Base-by-base conservation (phyloP, 2,329 filamentous ascomycete genomes). In the Curvularia spicifera region DNA sequence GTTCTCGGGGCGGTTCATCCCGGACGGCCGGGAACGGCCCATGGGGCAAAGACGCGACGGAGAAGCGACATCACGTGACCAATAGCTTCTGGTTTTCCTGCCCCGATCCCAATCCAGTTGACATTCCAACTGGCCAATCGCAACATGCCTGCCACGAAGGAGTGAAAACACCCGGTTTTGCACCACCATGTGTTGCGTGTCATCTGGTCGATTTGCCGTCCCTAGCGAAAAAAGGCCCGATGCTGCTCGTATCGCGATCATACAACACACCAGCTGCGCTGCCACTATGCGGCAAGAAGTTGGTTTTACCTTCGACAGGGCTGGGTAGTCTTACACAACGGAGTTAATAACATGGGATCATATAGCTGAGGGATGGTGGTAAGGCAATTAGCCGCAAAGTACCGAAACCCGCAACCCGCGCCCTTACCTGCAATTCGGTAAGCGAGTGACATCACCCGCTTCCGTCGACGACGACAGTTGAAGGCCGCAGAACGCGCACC, bases 81-180 rank as follows among this genome's bases (percentile, higher is more conserved):
- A n/a, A 20, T 5, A 5, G 2, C 22, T 44, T 53, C 54, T 61
- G 60, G 15, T 56, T 57, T 55, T 57, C 43, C 58, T 24, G 22
- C 61, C 59, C 57, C 61, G 60, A 59, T 63, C 42, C 53, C n/a
- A 31, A 57, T 58, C 22, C 63, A 61, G 61, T 46, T 64, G 60
- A 66, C 60, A 20, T 35, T 39, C 28, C 60, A 50, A 15, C 12
- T 15, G 18, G 9, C 22, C 40, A 43, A 43, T 26, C 20, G 4
- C 40, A 15, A 24, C 18, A 26, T 7, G 20, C 13, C 10, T 4
- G 12, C 6, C 24, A 22, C 40, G 39, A 37, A 35, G 33, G 33
- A 5, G 13, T 43, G 35, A 46, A 42, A 51, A 24, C 50, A 43
- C 42, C 37, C 43, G 39, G 39, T 59, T 26, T 15, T 43, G 40